These are phyloP conservation scores for Linderniella brevidens DNA, from an alignment of 257 asterid species.

Conservation along the genomic window DNA sequence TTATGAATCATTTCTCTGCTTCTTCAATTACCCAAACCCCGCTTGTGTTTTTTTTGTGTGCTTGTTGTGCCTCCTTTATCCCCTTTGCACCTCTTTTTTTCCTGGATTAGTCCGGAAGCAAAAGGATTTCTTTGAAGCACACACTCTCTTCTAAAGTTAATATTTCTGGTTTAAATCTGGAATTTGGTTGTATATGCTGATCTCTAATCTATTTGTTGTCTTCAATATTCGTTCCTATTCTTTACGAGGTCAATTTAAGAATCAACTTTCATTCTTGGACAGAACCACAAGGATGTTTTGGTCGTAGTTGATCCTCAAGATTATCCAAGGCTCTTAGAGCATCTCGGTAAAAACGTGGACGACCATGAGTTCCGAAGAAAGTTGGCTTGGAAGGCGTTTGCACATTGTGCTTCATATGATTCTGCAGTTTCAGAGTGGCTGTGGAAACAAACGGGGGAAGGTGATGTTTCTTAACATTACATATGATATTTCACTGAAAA, in stretches of 20 bases:
- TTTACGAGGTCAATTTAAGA: not conserved
- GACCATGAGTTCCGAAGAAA: constrained; percentile 52
- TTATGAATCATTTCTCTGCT: no score
- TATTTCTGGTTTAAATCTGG: no score
- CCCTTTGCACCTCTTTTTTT: no score
- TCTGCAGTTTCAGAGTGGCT: constrained; percentile 98
- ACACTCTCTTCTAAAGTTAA: no score
- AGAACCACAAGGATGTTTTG: constrained; percentile 94
- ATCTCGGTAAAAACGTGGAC: constrained; percentile 40
- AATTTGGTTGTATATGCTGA: not conserved
- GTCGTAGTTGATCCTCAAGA: constrained; percentile 86
- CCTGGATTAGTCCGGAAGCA: no score
- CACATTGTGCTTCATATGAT: constrained; percentile 93
- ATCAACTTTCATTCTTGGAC: constrained; percentile 14
- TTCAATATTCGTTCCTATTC: not conserved
- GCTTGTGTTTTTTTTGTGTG: no score
- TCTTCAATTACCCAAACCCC: no score
- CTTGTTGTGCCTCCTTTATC: no score
- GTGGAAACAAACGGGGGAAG: constrained; percentile 83
- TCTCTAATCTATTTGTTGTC: constrained; percentile 6
- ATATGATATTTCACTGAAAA: not conserved
- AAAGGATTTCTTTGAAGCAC: no score
- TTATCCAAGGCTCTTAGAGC: constrained; percentile 57
- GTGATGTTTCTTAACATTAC: constrained; percentile 19
- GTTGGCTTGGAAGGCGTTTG: constrained; percentile 95